Base-by-base conservation (phyloP, 176 grass and related monocot species). In the Juncus inflexus region DNA sequence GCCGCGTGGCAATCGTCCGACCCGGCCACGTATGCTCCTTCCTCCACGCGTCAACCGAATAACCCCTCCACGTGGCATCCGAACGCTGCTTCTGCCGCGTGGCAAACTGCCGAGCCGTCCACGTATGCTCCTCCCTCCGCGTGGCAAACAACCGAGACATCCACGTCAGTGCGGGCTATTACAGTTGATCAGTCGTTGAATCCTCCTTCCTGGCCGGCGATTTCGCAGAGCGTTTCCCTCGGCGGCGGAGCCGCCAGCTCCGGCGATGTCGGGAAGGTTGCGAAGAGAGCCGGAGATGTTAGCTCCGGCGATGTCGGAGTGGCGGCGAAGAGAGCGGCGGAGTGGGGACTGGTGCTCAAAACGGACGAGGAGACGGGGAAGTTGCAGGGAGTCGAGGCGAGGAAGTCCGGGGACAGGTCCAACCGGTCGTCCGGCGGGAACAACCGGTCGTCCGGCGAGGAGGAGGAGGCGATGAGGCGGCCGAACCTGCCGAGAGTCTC, bases 291-390 rank as follows among this genome's bases (percentile, higher is more conserved):
- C 13, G 38, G 12, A 2, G n/a, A 8, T 3, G 83, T 35, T 10
- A 75, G 38, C 3, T 28, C 16, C 9, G 66, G 40, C 43, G 81
- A 90, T 52, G 86, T 84, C 4, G 81, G 60, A 11, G 58, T 37
- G 52, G 91, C 84, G 2, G 75, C 87, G 6, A 77, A 87, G 69
- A 42, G 91, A 37, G 87, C 87, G 16, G 87, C 84, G 1, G 87
- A 91, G 84, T 88, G 91, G 91, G 91, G 87, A n/a, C 77, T 96
- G 66, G 77, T 91, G 68, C 79, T 96, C 58, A 82, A 72, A 13
- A 96, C 84, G 6, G 85, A 96, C 70, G 82, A 88, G 67, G 87
- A 83, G 55, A 96, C 91, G 5, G 87, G 91, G 62, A 73, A 37
- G 12, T 80, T 78, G 0, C 87, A 88, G 42, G 87, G 87, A 4